Evolutionary conservation across 441 rosid genomes (phyloP), one percentile per base, ranked within the genome.

Genomic region (Euphorbia corollata): DNA sequence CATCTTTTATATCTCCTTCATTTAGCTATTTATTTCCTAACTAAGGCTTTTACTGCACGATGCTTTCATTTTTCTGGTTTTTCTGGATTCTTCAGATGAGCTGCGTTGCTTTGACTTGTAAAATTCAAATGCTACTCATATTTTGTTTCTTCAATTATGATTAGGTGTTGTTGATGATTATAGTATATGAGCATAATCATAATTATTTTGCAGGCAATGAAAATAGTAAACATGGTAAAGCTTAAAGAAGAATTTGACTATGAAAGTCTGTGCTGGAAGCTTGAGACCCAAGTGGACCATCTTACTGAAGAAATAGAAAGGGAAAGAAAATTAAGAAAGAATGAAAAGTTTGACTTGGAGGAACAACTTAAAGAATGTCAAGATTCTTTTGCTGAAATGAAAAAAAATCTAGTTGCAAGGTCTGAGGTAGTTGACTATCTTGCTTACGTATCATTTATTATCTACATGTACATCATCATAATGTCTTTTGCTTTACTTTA

Each of bases 191-290:
- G 55, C 64, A 41, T 79, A 66, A 67, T 80, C 66, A 65, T 66
- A 4, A 30, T 36, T 10, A 65, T 65, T 74, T 77, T 77, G 75
- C 89, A 92, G 98, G 96, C 98, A 41, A 90, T 87, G 97, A 92
- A 88, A 82, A 81, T 92, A 68, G 91, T 90, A 15, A 92, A 92
- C 74, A 77, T 83, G 91, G 80, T 87, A 65, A 92, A 90, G 83
- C 90, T 90, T 75, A 92, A 85, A 82, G 97, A 90, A 81, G 98
- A 92, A 81, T 86, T 86, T 74, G 98, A 92, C 70, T 92, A 90
- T 69, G 96, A 88, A 84, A 84, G 96, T 78, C 83, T 87, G 65
- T 85, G 91, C 75, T 85, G 91, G 81, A 82, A 83, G 85, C 92
- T 88, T 64, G 87, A 83, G 80, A 75, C 72, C 74, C 93, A 86